A percentile compares a stretch with the other conserved stretches of the same genome.
Conservation (phyloP, 2,329 filamentous ascomycete genomes). For the Stachybotrys echinatus region DNA sequence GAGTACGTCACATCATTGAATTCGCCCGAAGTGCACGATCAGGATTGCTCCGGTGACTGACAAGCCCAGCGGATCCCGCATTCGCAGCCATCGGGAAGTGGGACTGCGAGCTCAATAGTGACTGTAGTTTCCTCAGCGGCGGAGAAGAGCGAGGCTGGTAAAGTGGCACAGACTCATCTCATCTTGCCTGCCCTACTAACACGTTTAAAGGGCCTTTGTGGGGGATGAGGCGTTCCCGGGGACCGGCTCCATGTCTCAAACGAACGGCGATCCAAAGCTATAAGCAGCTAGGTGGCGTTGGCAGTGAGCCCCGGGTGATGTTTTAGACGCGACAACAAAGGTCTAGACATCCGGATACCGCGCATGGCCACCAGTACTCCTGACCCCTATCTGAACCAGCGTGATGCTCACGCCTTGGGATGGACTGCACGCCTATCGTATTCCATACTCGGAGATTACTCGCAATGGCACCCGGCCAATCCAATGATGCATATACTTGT, state of each 20-base stretch:
- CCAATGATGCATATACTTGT: no score
- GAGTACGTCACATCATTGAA: neutral
- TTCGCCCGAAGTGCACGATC: neutral
- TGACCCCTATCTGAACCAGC: neutral
- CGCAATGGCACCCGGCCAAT: no score
- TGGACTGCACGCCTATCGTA: no score
- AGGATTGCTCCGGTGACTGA: neutral
- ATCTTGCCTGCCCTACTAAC: neutral
- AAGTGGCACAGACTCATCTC: slow-evolving; percentile 14
- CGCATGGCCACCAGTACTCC: neutral
- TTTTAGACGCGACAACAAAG: neutral
- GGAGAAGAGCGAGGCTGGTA: slow-evolving; percentile 89
- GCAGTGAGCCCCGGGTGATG: neutral
- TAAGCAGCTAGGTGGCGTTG: slow-evolving; percentile 10
- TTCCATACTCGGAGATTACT: no score
- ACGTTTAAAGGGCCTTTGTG: slow-evolving; percentile 30
- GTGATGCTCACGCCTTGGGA: neutral
- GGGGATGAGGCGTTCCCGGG: slow-evolving; percentile 52
- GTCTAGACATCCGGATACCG: neutral
- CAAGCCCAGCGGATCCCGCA: neutral
- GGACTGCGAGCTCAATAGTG: slow-evolving; percentile 74
- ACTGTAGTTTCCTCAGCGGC: slow-evolving; percentile 73
- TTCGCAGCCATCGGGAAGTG: slow-evolving; percentile 58
- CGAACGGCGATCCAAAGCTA: slow-evolving; percentile 22
- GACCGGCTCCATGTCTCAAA: slow-evolving; percentile 28